phyloP scores from a whole-genome alignment of 2,329 filamentous ascomycete genomes.

The Stagonosporopsis vannaccii region DNA sequence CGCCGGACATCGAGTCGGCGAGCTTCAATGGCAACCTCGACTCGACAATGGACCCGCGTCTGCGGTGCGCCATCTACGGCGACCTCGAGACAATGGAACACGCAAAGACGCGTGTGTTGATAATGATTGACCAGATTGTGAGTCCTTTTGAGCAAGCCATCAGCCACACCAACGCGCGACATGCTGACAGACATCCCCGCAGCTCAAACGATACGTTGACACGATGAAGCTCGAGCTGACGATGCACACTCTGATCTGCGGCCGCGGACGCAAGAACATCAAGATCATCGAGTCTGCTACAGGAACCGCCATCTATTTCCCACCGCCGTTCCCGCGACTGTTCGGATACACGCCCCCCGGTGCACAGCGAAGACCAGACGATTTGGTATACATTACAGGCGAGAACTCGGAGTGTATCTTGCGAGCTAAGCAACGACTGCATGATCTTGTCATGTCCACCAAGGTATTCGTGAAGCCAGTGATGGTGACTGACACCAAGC shows the following conservation, averaged over 20 bases:
- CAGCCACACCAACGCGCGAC: conserved; percentile 30
- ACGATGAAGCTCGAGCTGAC: conserved; percentile 82
- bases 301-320: conserved; percentile 97
- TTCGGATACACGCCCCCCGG: conserved; percentile 89
- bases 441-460: conserved; percentile 80
- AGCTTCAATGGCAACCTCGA: conserved; percentile 77
- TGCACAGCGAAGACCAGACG: conserved; percentile 80
- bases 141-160: conserved; percentile 41
- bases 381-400: conserved; percentile 95
- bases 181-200: conserved; percentile 45
- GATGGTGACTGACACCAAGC: conserved; percentile 86
- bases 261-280: conserved; percentile 94
- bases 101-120: conserved; percentile 92
- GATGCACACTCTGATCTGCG: conserved; percentile 90
- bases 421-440: conserved; percentile 88
- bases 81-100: conserved; percentile 96
- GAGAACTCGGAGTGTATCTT: conserved; percentile 84
- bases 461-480: conserved; percentile 87
- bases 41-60: conserved; percentile 83
- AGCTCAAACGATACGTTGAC: conserved; percentile 79
- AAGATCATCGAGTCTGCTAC: conserved; percentile 96
- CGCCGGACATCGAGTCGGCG: conserved; percentile 78
- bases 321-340: conserved; percentile 88
- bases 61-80: conserved; percentile 92
- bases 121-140: conserved; percentile 96